A percentile compares a stretch with the other conserved stretches of the same genome.
Evolutionary conservation across 768 basidiomycete species (phyloP).

Genomic region (Rossbeevera mucosa): DNA sequence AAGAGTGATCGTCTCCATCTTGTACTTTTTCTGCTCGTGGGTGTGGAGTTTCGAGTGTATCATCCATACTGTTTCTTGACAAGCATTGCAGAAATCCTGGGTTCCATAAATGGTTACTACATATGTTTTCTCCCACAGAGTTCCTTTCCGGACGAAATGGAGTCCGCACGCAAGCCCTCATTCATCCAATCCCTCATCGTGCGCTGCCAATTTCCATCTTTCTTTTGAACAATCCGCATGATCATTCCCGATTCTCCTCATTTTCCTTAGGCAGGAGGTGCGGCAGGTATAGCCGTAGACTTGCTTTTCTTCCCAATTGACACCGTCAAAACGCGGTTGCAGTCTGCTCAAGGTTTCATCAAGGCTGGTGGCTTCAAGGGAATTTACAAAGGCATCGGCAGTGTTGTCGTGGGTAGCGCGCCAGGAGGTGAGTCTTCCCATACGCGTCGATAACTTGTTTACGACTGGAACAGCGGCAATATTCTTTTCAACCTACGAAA

Average conservation of each 20-base stretch:
- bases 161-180: constrained; percentile 33
- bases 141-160: constrained; percentile 17
- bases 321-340: constrained; percentile 93
- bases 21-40: constrained; percentile 14
- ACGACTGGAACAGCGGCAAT: constrained; percentile 61
- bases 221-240: constrained; percentile 3
- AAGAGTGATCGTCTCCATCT: constrained; percentile 43
- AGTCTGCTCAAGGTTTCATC: constrained; percentile 82
- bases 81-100: background rate
- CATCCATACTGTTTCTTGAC: constrained; percentile 49
- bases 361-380: constrained; percentile 84
- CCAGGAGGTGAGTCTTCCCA: constrained; percentile 70
- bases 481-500: constrained; percentile 94
- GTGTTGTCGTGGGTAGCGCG: constrained; percentile 90
- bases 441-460: background rate
- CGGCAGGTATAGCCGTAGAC: constrained; percentile 93
- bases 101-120: constrained; percentile 11
- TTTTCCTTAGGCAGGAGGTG: constrained; percentile 65
- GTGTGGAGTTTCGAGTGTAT: constrained; percentile 46
- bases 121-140: background rate
- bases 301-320: constrained; percentile 96
- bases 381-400: constrained; percentile 90
- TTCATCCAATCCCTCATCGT: constrained; percentile 47
- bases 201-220: constrained; percentile 19
- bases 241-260: constrained; percentile 10